Conservation (phyloP, 306 rosid genomes). For the Astragalus membranaceus region DNA sequence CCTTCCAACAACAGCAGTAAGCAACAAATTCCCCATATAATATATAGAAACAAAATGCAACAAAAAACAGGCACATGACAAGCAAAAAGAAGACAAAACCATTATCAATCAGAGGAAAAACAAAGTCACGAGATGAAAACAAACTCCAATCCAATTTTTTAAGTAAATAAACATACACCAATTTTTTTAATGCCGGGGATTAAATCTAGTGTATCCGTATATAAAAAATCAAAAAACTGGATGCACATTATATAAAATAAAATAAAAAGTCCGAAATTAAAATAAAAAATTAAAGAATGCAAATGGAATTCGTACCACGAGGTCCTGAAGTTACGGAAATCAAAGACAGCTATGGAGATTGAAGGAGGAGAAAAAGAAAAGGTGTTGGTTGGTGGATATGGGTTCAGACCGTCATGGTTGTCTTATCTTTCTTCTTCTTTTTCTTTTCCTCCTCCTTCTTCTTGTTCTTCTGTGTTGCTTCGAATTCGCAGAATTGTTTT, state of each 20-base stretch:
- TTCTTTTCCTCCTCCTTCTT: constrained; percentile 6
- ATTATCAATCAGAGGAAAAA: constrained; percentile 27
- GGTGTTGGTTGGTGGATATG: constrained; percentile 23
- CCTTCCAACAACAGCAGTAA: background rate
- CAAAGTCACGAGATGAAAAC: constrained; percentile 26
- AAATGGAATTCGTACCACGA: constrained; percentile 19
- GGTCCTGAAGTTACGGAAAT: constrained; percentile 33
- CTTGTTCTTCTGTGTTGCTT: constrained; percentile 10
- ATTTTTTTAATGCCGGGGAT: constrained; percentile 34
- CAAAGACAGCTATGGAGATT: constrained; percentile 20
- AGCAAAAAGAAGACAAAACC: constrained; percentile 29
- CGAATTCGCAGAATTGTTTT: constrained; percentile 30
- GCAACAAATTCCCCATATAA: background rate
- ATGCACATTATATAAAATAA: background rate
- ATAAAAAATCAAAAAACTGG: constrained; percentile 21
- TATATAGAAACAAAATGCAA: constrained; percentile 21
- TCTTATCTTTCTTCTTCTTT: constrained; percentile 12
- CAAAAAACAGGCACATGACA: constrained; percentile 17
- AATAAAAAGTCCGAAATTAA: background rate
- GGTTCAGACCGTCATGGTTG: constrained; percentile 19
- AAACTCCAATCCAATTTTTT: constrained; percentile 13
- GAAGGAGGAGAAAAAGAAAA: constrained; percentile 26
- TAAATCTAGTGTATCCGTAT: constrained; percentile 21
- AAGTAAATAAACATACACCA: constrained; percentile 3
- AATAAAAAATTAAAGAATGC: background rate